Evolutionary conservation across 164 flowering plant genomes (phyloP).

Genomic region (Tetrastigma voinierianum): DNA sequence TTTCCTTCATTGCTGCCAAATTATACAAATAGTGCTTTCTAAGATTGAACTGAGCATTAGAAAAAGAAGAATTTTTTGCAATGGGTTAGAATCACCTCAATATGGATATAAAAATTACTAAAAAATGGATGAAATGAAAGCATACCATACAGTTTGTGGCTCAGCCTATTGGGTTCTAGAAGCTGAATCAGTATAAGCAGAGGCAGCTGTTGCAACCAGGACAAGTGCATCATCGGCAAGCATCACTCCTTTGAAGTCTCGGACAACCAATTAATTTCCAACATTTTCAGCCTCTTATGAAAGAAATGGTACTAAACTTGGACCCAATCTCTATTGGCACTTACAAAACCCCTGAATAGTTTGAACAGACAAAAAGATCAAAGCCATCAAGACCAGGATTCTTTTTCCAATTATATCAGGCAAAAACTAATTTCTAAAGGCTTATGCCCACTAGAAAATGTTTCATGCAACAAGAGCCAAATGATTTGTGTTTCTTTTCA

Average conservation of each 20-base stretch:
- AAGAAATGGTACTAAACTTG: slow-evolving; percentile 1
- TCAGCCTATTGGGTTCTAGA: slow-evolving; percentile 21
- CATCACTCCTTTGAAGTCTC: slow-evolving; percentile 17
- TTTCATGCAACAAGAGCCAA: neutral
- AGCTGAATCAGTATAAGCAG: slow-evolving; percentile 34
- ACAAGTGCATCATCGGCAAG: slow-evolving; percentile 29
- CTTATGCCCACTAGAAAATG: neutral
- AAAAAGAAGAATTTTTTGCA: no score
- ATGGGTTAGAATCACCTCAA: no score
- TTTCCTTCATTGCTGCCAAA: neutral
- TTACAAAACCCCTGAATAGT: neutral
- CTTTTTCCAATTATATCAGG: neutral
- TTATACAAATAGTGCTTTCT: neutral
- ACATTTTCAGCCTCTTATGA: slow-evolving; percentile 11
- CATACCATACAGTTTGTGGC: slow-evolving; percentile 25
- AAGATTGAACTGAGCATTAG: neutral
- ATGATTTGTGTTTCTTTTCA: neutral
- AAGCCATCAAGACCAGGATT: neutral
- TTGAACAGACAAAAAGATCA: neutral
- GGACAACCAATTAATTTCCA: slow-evolving; percentile 4
- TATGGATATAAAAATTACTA: no score
- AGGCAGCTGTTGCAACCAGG: slow-evolving; percentile 32
- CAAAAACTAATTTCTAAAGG: neutral
- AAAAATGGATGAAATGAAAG: neutral
- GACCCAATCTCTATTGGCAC: neutral